These are phyloP conservation scores for Globisporangium apiculatum DNA, from an alignment of 352 stramenopile species.

Conservation along the genomic window DNA sequence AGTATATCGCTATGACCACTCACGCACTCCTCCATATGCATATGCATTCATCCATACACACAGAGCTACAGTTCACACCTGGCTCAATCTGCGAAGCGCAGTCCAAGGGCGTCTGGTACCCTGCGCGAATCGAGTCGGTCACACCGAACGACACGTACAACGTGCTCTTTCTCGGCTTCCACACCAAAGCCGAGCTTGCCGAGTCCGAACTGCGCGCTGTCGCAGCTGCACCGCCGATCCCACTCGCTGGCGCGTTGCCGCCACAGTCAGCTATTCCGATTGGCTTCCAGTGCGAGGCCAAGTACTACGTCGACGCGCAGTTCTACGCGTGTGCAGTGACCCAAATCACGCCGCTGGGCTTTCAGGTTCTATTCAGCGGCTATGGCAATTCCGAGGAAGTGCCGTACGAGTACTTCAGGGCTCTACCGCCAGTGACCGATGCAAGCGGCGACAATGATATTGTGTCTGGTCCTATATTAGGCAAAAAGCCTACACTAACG, in stretches of 20 bases:
- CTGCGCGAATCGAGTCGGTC: constrained; percentile 49
- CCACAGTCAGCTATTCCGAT: constrained; percentile 32
- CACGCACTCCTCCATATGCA: background rate
- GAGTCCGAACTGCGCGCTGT: constrained; percentile 36
- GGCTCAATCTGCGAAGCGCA: constrained; percentile 50
- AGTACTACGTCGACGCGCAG: constrained; percentile 75
- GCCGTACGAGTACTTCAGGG: constrained; percentile 81
- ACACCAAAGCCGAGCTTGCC: constrained; percentile 45
- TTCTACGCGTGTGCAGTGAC: constrained; percentile 73
- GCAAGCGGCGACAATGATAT: background rate
- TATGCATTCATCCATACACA: constrained; percentile 8
- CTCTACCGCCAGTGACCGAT: constrained; percentile 3
- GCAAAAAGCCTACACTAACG: background rate
- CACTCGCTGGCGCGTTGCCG: constrained; percentile 22
- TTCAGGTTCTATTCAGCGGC: constrained; percentile 81
- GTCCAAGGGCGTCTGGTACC: constrained; percentile 66
- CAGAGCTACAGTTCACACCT: constrained; percentile 32
- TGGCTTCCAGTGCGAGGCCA: constrained; percentile 60
- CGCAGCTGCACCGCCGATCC: constrained; percentile 12
- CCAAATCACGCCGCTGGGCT: constrained; percentile 57
- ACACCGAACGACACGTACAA: constrained; percentile 51
- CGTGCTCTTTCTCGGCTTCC: constrained; percentile 70
- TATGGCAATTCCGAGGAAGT: constrained; percentile 90
- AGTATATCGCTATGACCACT: no score
- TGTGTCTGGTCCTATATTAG: no score